Base-by-base conservation (phyloP, 177 flowering plant genomes). In the Vitis hybrid region DNA sequence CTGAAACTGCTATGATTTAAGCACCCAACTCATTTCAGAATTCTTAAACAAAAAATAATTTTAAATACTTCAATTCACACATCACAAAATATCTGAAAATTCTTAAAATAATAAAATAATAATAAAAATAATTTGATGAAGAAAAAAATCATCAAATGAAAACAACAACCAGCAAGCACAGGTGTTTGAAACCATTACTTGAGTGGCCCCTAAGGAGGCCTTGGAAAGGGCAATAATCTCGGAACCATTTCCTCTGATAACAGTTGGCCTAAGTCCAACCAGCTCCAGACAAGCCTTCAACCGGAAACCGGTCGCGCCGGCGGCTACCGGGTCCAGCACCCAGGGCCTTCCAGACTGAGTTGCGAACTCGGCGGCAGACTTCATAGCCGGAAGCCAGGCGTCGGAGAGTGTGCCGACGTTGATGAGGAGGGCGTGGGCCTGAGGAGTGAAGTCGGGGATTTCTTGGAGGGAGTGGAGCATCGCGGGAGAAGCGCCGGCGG, bases 291-390 rank as follows among this genome's bases (percentile, higher is more conserved):
- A 89, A 14, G 95, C 84, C 73, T 72, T 76, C 62, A 94, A 69
- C 61, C 97, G 82, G 66, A 86, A 92, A 55, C 70, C 72, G 3
- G 94, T 84, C 33, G 89, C 91, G 0, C 91, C 90, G 56, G 81
- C 93, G 13, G 93, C 98, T 19, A 90, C 97, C 0, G 97, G 98
- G 70, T 94, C 98, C 15, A 94, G 92, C 60, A 94, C 90, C 98
- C 98, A 94, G 0, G 98, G 97, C 75, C 67, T 89, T 0, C 81
- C 79, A n/a, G 29, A 16, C 60, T 67, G 61, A 3, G 51, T 64
- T 3, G 91, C 89, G 1, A 81, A 11, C 51, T 66, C 62, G 4
- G 90, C 93, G 3, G 98, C 95, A 12, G 76, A 48, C 74, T 83
- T 87, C 97, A 92, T 92, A 11, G 91, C 85, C 49, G 89, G 75